Evolutionary conservation across 306 rosid genomes (phyloP), one percentile per base, ranked within the genome.

Genomic region (Parietaria judaica): DNA sequence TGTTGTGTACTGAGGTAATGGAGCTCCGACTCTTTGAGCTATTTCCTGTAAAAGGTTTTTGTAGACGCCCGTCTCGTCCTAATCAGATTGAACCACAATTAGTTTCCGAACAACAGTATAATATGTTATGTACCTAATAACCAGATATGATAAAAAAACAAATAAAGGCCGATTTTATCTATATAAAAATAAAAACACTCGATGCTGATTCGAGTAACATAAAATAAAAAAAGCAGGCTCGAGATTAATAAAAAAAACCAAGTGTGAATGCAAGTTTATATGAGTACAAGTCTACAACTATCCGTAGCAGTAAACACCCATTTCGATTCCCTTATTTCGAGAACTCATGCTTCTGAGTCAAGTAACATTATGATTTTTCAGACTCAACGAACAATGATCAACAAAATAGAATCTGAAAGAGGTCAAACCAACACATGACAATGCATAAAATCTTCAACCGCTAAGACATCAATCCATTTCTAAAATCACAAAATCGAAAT

Each of bases 31-130:
- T 78, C 99, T 76, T 69, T 94, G 99, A 14, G 99, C 94, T 63
- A 94, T 94, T 76, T 94, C 99, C 84, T 94, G 99, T 74, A 94
- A 66, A 65, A 89, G 91, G 78, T 89, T 94, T 82, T 89, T 94
- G 86, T 94, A 94, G 56, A 94, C 99, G 62, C 99, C 99, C 1
- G 99, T 94, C 70, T 94, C 99, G 72, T 94, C 99, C 99, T 94
- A 66, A 49, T 53, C 14, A 60, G 71, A 66, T 50, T 39, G 11
- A 58, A 51, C 66, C 37, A 11, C 4, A 14, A 64, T 80, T 56
- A 82, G 70, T 64, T 68, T 53, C 47, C 45, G 34, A 54, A 70
- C 61, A 50, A 41, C 62, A 70, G 13, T 15, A 58, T 7, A 10
- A 36, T 17, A 2, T 23, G 31, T 23, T 0, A 23, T 23, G 31